Conservation (phyloP, 495 filamentous ascomycete species). For the Talaromyces borbonicus region DNA sequence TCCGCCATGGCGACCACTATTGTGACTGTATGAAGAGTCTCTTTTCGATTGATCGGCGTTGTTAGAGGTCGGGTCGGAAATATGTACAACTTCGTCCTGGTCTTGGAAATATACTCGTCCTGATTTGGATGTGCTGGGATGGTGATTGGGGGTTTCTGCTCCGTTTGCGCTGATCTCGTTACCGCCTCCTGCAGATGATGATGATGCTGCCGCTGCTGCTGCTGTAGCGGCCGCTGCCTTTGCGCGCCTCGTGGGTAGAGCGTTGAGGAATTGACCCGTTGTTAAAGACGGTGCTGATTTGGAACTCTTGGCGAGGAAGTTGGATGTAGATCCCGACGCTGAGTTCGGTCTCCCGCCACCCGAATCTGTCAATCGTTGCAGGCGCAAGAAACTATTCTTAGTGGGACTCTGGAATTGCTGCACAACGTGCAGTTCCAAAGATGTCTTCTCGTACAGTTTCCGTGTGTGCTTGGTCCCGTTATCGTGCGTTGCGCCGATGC, state of each 20-base stretch:
- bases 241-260: not conserved
- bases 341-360: slow-evolving; percentile 12
- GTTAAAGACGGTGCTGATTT: slow-evolving; percentile 32
- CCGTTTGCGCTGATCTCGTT: not conserved
- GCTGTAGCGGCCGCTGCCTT: not conserved
- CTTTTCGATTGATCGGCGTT: not conserved
- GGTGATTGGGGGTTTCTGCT: not conserved
- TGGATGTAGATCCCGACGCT: slow-evolving; percentile 10
- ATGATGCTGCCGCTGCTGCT: not conserved
- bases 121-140: not conserved
- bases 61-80: slow-evolving; percentile 17
- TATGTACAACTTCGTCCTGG: slow-evolving; percentile 17
- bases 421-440: slow-evolving; percentile 34
- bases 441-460: slow-evolving; percentile 36
- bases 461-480: slow-evolving; percentile 33
- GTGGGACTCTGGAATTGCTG: slow-evolving; percentile 36
- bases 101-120: slow-evolving; percentile 23
- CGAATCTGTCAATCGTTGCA: slow-evolving; percentile 20
- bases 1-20: not conserved
- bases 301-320: slow-evolving; percentile 25
- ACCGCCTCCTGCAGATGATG: too few species aligned
- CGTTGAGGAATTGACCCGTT: not conserved
- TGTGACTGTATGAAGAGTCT: slow-evolving; percentile 14
- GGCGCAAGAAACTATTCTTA: slow-evolving; percentile 31
- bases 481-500: slow-evolving; percentile 22